Conservation (phyloP, 1,139 yeast genomes). For the Geotrichum phurueaensis region DNA sequence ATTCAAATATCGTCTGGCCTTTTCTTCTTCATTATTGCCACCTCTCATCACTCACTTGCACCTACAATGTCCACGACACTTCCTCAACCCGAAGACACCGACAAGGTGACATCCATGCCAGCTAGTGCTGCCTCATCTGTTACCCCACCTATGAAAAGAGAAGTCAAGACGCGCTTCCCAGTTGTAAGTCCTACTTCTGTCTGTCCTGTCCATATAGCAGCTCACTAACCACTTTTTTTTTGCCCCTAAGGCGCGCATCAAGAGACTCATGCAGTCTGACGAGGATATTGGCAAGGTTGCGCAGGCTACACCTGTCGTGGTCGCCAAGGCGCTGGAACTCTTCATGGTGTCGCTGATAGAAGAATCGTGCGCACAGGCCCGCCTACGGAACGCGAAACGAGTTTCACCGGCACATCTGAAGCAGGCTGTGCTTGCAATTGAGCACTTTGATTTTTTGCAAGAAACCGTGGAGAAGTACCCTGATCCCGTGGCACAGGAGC, state of each 20-base stretch:
- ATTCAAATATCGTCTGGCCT: not conserved
- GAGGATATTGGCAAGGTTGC: conserved; percentile 98
- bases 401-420: conserved; percentile 79
- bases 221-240: not conserved
- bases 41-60: not conserved
- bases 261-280: conserved; percentile 94
- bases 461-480: conserved; percentile 63
- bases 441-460: conserved; percentile 84
- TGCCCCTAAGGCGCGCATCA: conserved; percentile 61
- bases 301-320: conserved; percentile 95
- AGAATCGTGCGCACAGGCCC: conserved; percentile 75
- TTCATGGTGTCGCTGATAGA: conserved; percentile 87
- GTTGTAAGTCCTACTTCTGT: conserved; percentile 39
- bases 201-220: not conserved
- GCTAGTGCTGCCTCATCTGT: not conserved
- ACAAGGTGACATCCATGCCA: not conserved
- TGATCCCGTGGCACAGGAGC: conserved; percentile 30
- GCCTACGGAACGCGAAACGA: conserved; percentile 67
- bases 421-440: conserved; percentile 77
- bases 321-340: conserved; percentile 88
- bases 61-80: conserved; percentile 12
- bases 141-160: conserved; percentile 23
- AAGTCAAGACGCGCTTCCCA: conserved; percentile 88
- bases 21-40: not conserved
- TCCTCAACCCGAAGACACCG: conserved; percentile 3